Evolutionary conservation across 2,329 filamentous ascomycete species (phyloP).

Genomic region (Fusarium longipes): DNA sequence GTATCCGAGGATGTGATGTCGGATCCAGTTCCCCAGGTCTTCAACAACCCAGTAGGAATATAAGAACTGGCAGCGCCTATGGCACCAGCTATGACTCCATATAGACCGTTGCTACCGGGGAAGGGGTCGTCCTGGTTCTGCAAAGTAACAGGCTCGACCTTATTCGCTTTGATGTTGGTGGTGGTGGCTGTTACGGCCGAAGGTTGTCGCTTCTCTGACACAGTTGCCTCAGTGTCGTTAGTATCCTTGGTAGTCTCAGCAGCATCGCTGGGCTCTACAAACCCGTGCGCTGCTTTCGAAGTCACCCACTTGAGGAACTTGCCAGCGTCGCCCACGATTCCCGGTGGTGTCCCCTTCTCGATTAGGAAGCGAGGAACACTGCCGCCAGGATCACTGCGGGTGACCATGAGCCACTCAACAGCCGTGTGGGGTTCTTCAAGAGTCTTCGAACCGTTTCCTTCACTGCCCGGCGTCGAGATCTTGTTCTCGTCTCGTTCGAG

Average conservation of each 20-base stretch:
- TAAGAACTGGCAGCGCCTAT: slow-evolving; percentile 63
- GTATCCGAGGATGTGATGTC: slow-evolving; percentile 45
- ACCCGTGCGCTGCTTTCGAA: slow-evolving; percentile 53
- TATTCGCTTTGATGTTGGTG: slow-evolving; percentile 50
- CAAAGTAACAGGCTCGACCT: slow-evolving; percentile 36
- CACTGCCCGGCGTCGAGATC: slow-evolving; percentile 31
- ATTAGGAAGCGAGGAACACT: slow-evolving; percentile 91
- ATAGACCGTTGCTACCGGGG: slow-evolving; percentile 61
- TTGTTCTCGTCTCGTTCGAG: slow-evolving; percentile 44
- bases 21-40: slow-evolving; percentile 46
- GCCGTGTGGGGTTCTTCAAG: slow-evolving; percentile 53
- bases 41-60: slow-evolving; percentile 53
- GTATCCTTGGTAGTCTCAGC: slow-evolving; percentile 7
- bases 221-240: slow-evolving; percentile 8
- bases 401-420: slow-evolving; percentile 94
- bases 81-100: slow-evolving; percentile 66
- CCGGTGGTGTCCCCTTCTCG: slow-evolving; percentile 85
- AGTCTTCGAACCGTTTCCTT: slow-evolving; percentile 22
- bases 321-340: slow-evolving; percentile 80
- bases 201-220: slow-evolving; percentile 4
- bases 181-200: slow-evolving; percentile 2
- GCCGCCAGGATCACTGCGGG: slow-evolving; percentile 86
- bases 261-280: slow-evolving; percentile 42
- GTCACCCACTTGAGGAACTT: slow-evolving; percentile 84
- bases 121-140: slow-evolving; percentile 46